A percentile compares a stretch with the other conserved stretches of the same genome.
These are phyloP conservation scores for Fusarium graminum DNA, from an alignment of 2,329 filamentous ascomycete species.

Conservation along the genomic window DNA sequence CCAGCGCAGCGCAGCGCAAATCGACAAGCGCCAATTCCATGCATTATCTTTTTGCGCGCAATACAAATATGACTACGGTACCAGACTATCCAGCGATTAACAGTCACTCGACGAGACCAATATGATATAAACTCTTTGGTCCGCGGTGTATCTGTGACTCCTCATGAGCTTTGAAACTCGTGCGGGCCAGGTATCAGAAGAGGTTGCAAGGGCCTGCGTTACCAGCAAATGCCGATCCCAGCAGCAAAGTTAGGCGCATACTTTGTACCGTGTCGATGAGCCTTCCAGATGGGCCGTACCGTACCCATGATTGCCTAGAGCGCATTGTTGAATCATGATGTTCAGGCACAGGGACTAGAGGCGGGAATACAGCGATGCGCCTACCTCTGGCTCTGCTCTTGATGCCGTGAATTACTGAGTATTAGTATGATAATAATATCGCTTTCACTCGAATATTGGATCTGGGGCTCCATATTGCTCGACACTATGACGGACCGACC, in stretches of 20 bases:
- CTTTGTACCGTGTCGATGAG: slow-evolving; percentile 43
- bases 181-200: slow-evolving; percentile 38
- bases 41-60: slow-evolving; percentile 32
- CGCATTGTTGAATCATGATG: slow-evolving; percentile 23
- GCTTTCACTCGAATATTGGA: slow-evolving; percentile 21
- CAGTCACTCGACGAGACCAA: slow-evolving; percentile 6
- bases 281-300: slow-evolving; percentile 29
- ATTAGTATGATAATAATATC: neutral
- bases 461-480: slow-evolving; percentile 28
- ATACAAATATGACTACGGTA: slow-evolving; percentile 5
- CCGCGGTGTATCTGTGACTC: slow-evolving; percentile 15
- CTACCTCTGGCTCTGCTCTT: neutral
- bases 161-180: slow-evolving; percentile 28
- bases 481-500: slow-evolving; percentile 27
- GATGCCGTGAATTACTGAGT: slow-evolving; percentile 1
- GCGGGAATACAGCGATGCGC: slow-evolving; percentile 32
- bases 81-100: neutral
- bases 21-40: slow-evolving; percentile 9
- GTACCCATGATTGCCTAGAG: slow-evolving; percentile 36
- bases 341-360: slow-evolving; percentile 23
- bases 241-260: slow-evolving; percentile 40
- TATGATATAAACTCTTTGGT: slow-evolving; percentile 8
- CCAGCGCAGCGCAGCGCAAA: slow-evolving; percentile 31
- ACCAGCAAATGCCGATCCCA: slow-evolving; percentile 42
- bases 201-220: slow-evolving; percentile 38